Evolutionary conservation across 306 rosid genomes (phyloP).

Genomic region (Cercis canadensis): DNA sequence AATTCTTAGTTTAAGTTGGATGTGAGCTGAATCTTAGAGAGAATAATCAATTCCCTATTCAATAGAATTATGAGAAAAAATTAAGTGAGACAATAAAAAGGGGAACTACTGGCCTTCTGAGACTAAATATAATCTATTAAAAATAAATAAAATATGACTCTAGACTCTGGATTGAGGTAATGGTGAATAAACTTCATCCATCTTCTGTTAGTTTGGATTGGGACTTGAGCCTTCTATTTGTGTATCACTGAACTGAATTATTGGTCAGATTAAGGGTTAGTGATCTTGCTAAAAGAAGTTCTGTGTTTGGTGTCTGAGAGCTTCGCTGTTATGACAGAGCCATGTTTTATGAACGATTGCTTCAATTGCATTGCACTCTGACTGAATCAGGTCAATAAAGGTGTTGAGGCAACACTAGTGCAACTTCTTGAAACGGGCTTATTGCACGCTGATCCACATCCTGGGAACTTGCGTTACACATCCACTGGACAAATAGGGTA

Average conservation of each 20-base stretch:
- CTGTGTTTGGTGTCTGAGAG: slow-evolving; percentile 19
- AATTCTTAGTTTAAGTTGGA: slow-evolving; percentile 4
- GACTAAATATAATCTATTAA: slow-evolving; percentile 2
- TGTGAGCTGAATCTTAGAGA: slow-evolving; percentile 7
- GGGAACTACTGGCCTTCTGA: slow-evolving; percentile 25
- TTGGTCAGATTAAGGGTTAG: slow-evolving; percentile 21
- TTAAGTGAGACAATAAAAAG: background rate
- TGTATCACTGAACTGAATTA: slow-evolving; percentile 3
- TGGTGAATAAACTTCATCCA: slow-evolving; percentile 26
- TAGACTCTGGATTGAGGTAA: slow-evolving; percentile 1
- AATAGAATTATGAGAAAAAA: slow-evolving; percentile 13
- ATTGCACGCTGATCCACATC: slow-evolving; percentile 98
- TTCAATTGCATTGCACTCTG: slow-evolving; percentile 28
- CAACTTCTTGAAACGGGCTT: slow-evolving; percentile 98
- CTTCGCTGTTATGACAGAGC: slow-evolving; percentile 28
- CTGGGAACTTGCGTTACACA: slow-evolving; percentile 93
- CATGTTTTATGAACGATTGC: slow-evolving; percentile 34
- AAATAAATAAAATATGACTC: slow-evolving; percentile 25
- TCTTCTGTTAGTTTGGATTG: slow-evolving; percentile 10
- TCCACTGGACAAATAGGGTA: slow-evolving; percentile 91
- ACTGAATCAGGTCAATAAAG: slow-evolving; percentile 78
- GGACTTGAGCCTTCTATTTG: slow-evolving; percentile 21
- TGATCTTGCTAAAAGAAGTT: slow-evolving; percentile 11
- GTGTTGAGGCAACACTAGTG: slow-evolving; percentile 87
- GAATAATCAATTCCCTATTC: slow-evolving; percentile 12